Evolutionary conservation across 768 basidiomycete genomes (phyloP).

Genomic region (Boletales sp.): DNA sequence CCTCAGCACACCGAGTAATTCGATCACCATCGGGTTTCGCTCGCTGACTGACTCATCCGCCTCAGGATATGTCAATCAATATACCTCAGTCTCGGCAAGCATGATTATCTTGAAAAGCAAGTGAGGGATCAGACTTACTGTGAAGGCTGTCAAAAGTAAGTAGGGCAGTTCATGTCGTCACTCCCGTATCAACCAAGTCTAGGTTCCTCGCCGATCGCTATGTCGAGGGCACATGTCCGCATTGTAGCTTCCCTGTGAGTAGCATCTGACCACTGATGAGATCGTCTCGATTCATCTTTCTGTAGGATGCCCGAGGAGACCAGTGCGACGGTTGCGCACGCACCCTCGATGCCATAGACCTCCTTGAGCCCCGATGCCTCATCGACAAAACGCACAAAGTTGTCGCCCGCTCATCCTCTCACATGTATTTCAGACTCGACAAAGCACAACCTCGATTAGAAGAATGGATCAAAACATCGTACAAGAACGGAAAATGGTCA

Average conservation of each 20-base stretch:
- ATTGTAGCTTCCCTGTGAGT: slow-evolving; percentile 80
- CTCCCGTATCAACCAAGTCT: slow-evolving; percentile 8
- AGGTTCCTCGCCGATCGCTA: slow-evolving; percentile 96
- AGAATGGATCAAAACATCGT: slow-evolving; percentile 81
- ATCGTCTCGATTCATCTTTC: neutral
- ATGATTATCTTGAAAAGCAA: slow-evolving; percentile 75
- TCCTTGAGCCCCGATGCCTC: slow-evolving; percentile 93
- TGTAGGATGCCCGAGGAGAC: slow-evolving; percentile 92
- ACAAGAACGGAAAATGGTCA: slow-evolving; percentile 86
- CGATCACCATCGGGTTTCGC: neutral
- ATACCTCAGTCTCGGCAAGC: slow-evolving; percentile 78
- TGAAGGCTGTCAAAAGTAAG: slow-evolving; percentile 82
- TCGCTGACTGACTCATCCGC: neutral
- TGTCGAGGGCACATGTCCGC: slow-evolving; percentile 96
- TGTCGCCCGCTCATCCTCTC: slow-evolving; percentile 71
- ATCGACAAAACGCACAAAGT: slow-evolving; percentile 78
- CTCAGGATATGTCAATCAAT: slow-evolving; percentile 85
- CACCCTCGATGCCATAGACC: slow-evolving; percentile 89
- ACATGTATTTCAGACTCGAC: slow-evolving; percentile 91
- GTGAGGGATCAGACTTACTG: slow-evolving; percentile 93
- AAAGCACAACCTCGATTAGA: slow-evolving; percentile 77
- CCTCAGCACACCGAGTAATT: slow-evolving; percentile 82
- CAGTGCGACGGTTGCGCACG: slow-evolving; percentile 94
- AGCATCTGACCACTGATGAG: neutral
- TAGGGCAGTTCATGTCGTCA: neutral